phyloP scores from a whole-genome alignment of 768 basidiomycete species.

The Sporobolomyces roseus region DNA sequence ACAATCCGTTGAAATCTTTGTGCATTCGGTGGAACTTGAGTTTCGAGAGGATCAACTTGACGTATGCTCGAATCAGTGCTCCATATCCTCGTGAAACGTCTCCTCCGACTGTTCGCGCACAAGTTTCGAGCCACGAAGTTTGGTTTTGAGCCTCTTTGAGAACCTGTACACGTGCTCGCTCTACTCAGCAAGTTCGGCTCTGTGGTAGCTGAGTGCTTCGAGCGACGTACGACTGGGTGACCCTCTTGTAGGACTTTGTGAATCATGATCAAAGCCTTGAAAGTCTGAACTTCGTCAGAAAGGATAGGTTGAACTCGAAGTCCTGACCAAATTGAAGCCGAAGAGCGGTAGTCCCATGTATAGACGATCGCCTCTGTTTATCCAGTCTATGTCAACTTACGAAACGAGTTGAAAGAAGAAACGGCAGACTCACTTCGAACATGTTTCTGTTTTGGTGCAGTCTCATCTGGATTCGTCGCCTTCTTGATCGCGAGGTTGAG shows the following conservation, averaged over 20 bases:
- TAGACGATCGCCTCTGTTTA: constrained; percentile 88
- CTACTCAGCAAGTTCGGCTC: too few species aligned
- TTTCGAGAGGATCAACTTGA: constrained; percentile 90
- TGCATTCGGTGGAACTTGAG: constrained; percentile 91
- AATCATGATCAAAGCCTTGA: constrained; percentile 94
- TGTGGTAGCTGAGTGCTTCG: too few species aligned
- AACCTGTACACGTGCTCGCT: too few species aligned
- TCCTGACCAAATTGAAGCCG: constrained; percentile 95
- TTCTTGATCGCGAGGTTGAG: constrained; percentile 96
- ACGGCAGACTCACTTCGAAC: constrained; percentile 73
- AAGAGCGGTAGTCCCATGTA: constrained; percentile 99
- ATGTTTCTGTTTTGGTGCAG: constrained; percentile 98
- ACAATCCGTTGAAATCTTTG: constrained; percentile 96
- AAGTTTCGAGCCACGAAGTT: constrained; percentile 97
- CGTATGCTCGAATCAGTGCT: constrained; percentile 87
- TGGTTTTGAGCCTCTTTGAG: constrained; percentile 96
- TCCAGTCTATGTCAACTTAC: neutral
- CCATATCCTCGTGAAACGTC: constrained; percentile 84
- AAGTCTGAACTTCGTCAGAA: constrained; percentile 94
- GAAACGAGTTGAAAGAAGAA: neutral
- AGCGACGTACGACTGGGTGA: constrained; percentile 71
- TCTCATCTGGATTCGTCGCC: constrained; percentile 89
- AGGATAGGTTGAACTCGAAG: constrained; percentile 94
- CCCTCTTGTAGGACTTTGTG: constrained; percentile 98
- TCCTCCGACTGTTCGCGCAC: constrained; percentile 76